Evolutionary conservation across 106 monocot genomes (phyloP), one percentile per base, ranked within the genome.

Genomic region (Dioscorea dumetorum): DNA sequence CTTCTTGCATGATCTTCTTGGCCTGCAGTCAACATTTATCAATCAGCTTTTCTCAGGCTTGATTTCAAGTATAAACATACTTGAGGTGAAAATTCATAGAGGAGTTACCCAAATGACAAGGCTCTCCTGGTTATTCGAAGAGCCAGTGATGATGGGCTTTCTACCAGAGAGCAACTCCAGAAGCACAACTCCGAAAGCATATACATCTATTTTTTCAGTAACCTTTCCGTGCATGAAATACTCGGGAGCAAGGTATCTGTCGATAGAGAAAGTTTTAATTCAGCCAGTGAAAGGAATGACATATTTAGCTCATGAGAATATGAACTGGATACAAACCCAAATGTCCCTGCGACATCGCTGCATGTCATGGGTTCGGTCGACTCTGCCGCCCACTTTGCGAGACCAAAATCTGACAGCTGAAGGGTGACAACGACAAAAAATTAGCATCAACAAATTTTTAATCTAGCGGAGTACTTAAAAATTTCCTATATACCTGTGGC

Each of bases 101-200:
- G 18, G 14, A n/a, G n/a, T n/a, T 75, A 94, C 93, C 89, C 93
- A 94, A 74, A 94, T 81, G 17, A 87, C 86, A 22, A 89, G 49
- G 76, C 86, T 94, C 81, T 94, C 84, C 57, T 82, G 81, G 50
- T 86, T 82, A 64, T 84, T 84, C 4, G 84, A 77, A 56, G 70
- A 72, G 20, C 72, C 71, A 4, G 74, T 77, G 70, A 48, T 61
- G 18, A 94, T 79, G 0, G 93, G 88, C 70, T 80, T 94, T 73
- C 74, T 81, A 57, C 93, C 86, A 0, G 93, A 86, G 49, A 94
- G 74, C 64, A 94, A 86, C 77, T 94, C 93, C 8, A 94, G 93
- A 70, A 94, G 89, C 19, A 94, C 93, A 9, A 94, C 89, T 19
- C 93, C 93, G 28, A 94, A 94, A 50, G 93, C 89, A 69, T 94